Base-by-base conservation (phyloP, 2,329 filamentous ascomycete genomes). In the Fusarium nisikadoi region DNA sequence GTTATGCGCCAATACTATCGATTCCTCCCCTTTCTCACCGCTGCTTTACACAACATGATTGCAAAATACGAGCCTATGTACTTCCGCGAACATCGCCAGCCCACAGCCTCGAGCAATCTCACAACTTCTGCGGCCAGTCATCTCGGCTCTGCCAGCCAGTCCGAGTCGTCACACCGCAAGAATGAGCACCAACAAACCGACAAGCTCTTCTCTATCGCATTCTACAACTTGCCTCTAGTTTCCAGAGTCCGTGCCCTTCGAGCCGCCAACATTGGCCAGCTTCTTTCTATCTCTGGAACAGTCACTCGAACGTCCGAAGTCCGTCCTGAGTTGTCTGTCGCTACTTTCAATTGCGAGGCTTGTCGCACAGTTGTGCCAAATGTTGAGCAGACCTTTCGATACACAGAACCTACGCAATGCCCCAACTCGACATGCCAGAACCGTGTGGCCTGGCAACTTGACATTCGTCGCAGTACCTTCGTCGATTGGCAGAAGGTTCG, bases 401-500 rank as follows among this genome's bases (percentile, higher is more conserved):
- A 98, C 82, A 98, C 95, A 1, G 96, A 99, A 80, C 96, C 96
- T 2, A 95, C 94, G 7, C 94, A 98, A 84, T 99, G 96, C 76
- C 95, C 96, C 14, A 98, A 98, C 79, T 81, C 86, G 31, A 93
- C 89, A 11, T 99, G 96, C 80, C 91, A 91, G 76, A 99, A 99
- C 83, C 91, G 96, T 31, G 85, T 92, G 65, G 94, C 93, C n/a
- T 99, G 96, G 96, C 91, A 94, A 73, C 84, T 99, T n/a, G 95
- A 99, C 77, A 98, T 99, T 78, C 89, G 94, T 46, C 95, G 97
- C 81, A 98, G 95, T 81, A 98, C 95, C 1, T 99, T 99, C 80
- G 93, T 99, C 69, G 96, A 99, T 83, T 99, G 96, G 96, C 96
- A 99, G 80, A 98, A 98, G 81, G 94, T 98, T 29, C 93, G 97